Evolutionary conservation across 164 flowering plant species (phyloP).

Genomic region (Stephania cephalantha): DNA sequence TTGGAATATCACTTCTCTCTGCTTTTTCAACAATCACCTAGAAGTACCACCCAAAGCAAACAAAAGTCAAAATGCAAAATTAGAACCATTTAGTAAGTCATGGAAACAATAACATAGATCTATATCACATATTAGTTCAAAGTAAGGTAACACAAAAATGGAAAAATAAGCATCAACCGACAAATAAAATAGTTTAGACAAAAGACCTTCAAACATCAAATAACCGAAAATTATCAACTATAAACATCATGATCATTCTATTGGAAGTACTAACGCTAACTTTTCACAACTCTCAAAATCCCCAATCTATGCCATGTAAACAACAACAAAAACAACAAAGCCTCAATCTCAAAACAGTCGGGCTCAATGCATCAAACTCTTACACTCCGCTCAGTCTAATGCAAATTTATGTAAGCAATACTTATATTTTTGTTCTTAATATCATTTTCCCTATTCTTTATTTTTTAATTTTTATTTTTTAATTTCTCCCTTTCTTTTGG

Average conservation of each 20-base stretch:
- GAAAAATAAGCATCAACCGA: background rate
- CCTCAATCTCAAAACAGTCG: too few species aligned
- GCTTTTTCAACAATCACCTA: constrained; percentile 85
- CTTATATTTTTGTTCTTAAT: background rate
- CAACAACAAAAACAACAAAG: too few species aligned
- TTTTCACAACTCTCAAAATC: too few species aligned
- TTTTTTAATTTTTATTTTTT: too few species aligned
- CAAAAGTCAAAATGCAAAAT: background rate
- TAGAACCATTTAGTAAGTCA: background rate
- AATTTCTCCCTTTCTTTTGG: background rate
- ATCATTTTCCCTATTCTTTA: background rate
- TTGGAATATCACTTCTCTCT: constrained; percentile 71
- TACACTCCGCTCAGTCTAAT: too few species aligned
- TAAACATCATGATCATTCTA: background rate
- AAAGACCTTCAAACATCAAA: background rate
- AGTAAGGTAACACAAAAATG: background rate
- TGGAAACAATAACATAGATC: background rate
- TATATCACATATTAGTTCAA: background rate
- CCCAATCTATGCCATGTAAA: too few species aligned
- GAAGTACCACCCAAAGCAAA: constrained; percentile 9
- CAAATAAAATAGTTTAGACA: background rate
- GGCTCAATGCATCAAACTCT: too few species aligned
- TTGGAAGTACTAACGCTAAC: background rate
- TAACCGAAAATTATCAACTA: background rate
- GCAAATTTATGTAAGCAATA: too few species aligned